phyloP scores from a whole-genome alignment of 129 eudicot genomes.

The Sambucus nigra region DNA sequence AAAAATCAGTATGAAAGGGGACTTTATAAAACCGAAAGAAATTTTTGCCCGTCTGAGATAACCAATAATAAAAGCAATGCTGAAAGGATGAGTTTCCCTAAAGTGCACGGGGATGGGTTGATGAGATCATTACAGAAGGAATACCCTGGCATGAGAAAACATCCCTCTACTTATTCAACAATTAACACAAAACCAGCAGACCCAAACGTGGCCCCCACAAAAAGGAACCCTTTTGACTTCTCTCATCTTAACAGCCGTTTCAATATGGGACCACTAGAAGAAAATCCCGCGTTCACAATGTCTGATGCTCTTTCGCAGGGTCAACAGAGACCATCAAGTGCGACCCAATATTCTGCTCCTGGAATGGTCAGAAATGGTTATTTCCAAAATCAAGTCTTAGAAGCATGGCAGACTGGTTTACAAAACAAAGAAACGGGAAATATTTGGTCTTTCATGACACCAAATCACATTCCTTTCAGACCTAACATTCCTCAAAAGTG shows the following conservation, averaged over 20 bases:
- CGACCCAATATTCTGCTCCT: slow-evolving; percentile 20
- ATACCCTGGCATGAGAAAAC: slow-evolving; percentile 17
- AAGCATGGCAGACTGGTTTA: slow-evolving; percentile 10
- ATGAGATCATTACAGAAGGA: slow-evolving; percentile 21
- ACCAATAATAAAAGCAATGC: slow-evolving; percentile 10
- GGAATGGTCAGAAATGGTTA: slow-evolving; percentile 10
- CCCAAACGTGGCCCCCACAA: slow-evolving; percentile 21
- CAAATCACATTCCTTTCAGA: slow-evolving; percentile 19
- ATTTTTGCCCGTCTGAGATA: background rate
- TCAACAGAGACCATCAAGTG: slow-evolving; percentile 23
- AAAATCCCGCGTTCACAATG: slow-evolving; percentile 11
- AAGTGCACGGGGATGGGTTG: slow-evolving; percentile 15
- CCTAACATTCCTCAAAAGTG: slow-evolving; percentile 3
- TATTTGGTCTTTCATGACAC: slow-evolving; percentile 16
- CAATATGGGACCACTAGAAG: slow-evolving; percentile 7
- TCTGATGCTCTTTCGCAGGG: slow-evolving; percentile 18
- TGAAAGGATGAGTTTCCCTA: slow-evolving; percentile 8
- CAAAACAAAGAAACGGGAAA: slow-evolving; percentile 5
- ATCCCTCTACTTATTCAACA: slow-evolving; percentile 12
- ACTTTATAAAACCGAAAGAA: slow-evolving; percentile 26
- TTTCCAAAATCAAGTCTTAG: background rate
- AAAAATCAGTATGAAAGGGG: slow-evolving; percentile 61
- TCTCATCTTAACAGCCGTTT: slow-evolving; percentile 14
- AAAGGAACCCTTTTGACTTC: slow-evolving; percentile 13
- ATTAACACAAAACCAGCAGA: background rate